Conservation (phyloP, 352 stramenopile species). For the Phytophthora boehmeriae region DNA sequence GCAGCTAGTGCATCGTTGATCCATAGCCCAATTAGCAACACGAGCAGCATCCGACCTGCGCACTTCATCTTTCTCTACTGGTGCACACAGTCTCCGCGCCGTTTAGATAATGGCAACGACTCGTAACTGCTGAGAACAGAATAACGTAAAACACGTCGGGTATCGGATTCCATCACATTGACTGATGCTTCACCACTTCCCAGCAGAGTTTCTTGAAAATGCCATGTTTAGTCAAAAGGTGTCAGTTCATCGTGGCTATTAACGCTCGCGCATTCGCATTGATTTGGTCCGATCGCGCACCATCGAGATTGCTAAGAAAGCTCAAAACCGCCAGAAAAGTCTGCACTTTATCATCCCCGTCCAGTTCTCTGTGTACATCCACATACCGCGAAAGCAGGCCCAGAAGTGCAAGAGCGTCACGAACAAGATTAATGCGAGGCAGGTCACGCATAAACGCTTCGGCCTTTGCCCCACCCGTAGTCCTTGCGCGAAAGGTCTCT, state of each 20-base stretch:
- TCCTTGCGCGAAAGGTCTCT: constrained; percentile 64
- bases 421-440: constrained; percentile 45
- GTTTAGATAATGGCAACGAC: background rate
- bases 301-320: constrained; percentile 45
- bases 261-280: constrained; percentile 56
- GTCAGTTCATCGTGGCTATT: constrained; percentile 32
- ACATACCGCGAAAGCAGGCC: constrained; percentile 69
- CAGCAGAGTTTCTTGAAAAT: too few species aligned
- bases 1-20: constrained; percentile 11
- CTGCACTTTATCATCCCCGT: constrained; percentile 55
- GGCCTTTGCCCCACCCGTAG: constrained; percentile 23
- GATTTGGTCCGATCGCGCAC: constrained; percentile 50
- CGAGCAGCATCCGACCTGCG: constrained; percentile 12
- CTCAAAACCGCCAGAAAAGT: constrained; percentile 63
- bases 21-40: constrained; percentile 5
- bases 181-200: too few species aligned
- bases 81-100: background rate
- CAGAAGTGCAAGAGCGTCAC: constrained; percentile 64
- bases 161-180: too few species aligned
- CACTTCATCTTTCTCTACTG: constrained; percentile 17
- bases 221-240: background rate
- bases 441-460: constrained; percentile 33
- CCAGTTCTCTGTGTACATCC: constrained; percentile 60
- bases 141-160: too few species aligned
- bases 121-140: too few species aligned